Base-by-base conservation (phyloP, 805 yeast genomes). In the Phaffomyces thermotolerans region DNA sequence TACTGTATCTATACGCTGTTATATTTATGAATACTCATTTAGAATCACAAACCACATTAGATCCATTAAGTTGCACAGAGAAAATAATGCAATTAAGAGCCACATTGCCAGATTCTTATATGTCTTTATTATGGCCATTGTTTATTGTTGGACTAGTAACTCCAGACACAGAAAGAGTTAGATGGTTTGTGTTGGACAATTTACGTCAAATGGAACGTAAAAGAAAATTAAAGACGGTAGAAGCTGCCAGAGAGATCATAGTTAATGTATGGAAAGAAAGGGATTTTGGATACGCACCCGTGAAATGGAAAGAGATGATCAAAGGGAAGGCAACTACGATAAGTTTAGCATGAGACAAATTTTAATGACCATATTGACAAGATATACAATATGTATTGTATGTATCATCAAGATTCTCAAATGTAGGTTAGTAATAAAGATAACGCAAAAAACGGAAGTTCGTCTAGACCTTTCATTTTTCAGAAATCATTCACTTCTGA, bases 41-140 rank as follows among this genome's bases (percentile, higher is more conserved):
- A 6, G 46, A 41, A 14, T 43, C 45, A 8, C 46, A 45, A 8
- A 47, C 52, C n/a, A 39, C 47, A 7, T 27, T 45, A 8, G 49
- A 50, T 9, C 50, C 57, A 7, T 45, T 50, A 30, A 34, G 36
- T 3, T 49, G 51, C 31, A 52, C 62, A 6, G 38, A 37, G 18
- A 50, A 46, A 45, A 58, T 64, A 6, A 58, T 61, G 38, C 40
- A 37, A 14, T 45, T 64, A 4, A 53, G 53, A 15, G 27, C 27
- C 17, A 46, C 42, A 4, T 55, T 61, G 13, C 69, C 67, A 3
- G 62, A 52, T 23, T 50, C 57, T 23, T 62, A 60, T 35, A 65
- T 66, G 62, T 60, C 72, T 1, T 44, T 69, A 14, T 47, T 67
- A 3, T 69, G 74, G 74, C 69, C 74, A 1, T 40, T 68, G 4